Evolutionary conservation across 2,329 filamentous ascomycete genomes (phyloP), one percentile per base, ranked within the genome.

Genomic region (Monilinia polystroma): DNA sequence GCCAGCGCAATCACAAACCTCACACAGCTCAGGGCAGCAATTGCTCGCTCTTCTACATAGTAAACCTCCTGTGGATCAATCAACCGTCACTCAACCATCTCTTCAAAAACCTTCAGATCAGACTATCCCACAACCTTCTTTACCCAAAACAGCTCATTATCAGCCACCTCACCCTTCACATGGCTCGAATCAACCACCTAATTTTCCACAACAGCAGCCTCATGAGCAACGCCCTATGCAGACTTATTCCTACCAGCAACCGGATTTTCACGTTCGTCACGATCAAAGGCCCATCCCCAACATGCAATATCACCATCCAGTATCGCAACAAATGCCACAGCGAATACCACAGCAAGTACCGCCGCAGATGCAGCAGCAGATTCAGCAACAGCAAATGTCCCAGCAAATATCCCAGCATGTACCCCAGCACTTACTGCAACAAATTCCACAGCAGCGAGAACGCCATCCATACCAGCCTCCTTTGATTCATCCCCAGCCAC

Each of bases 121-220:
- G 68, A 79, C 81, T 23, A 77, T 81, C 62, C 75, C 76, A 6
- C 80, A 83, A 35, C 80, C 82, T 29, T 75, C 82, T 38, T 82
- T 84, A 73, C 85, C 87, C 18, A 80, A 79, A 52, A 85, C 83
- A 53, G 86, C 87, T 8, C 86, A 87, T 59, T 83, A 86, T 73
- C 82, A 84, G 66, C 82, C 84, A 62, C 80, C 83, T 52, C 82
- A 82, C 38, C 80, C 80, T 26, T 75, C 83, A 20, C 81, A 82
- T 14, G 77, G 81, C 63, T 78, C 78, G 51, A 78, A 77, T 62
- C 79, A 83, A 69, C 80, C 81, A 43, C 80, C 83, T 11, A 77
- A 79, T 4, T 85, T 85, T 66, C 79, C 79, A 11, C 76, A 79
- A 62, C 77, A 74, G 41, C 80, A 74, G 45, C 67, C 71, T 72